Percentiles rank a stretch among this genome's conserved stretches.
Evolutionary conservation across 2,329 filamentous ascomycete species (phyloP).

Genomic region (Sclerotinia glacialis): DNA sequence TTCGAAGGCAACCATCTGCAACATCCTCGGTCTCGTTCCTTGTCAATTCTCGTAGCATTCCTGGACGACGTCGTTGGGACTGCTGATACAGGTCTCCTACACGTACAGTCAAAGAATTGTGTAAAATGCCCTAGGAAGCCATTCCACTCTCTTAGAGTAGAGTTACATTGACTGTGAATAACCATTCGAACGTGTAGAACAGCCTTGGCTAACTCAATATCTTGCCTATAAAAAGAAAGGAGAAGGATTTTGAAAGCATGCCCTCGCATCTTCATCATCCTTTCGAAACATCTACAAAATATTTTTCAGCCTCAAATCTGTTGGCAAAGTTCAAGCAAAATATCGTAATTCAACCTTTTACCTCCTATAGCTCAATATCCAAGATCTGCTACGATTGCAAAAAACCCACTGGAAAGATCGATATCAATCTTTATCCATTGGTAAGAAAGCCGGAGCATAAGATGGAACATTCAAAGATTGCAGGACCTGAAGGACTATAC

Average conservation of each 20-base stretch:
- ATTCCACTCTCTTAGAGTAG: background rate
- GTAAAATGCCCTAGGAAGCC: background rate
- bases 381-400: background rate
- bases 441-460: background rate
- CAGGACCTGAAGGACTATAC: background rate
- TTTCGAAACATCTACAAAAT: background rate
- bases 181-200: background rate
- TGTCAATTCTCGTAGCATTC: background rate
- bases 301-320: background rate
- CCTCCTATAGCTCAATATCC: too few relatives aligned
- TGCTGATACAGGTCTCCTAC: background rate
- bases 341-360: background rate
- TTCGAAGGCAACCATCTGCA: background rate
- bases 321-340: background rate
- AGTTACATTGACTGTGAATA: conserved; percentile 3
- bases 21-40: background rate
- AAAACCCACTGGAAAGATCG: too few relatives aligned
- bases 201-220: background rate
- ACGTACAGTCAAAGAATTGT: background rate
- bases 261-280: background rate
- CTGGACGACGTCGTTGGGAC: background rate
- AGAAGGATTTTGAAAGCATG: background rate
- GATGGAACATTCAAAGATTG: background rate
- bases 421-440: background rate
- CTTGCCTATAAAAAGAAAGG: background rate